These are phyloP conservation scores for Solanum paucissectum DNA, from an alignment of 257 asterid species.

Conservation along the genomic window DNA sequence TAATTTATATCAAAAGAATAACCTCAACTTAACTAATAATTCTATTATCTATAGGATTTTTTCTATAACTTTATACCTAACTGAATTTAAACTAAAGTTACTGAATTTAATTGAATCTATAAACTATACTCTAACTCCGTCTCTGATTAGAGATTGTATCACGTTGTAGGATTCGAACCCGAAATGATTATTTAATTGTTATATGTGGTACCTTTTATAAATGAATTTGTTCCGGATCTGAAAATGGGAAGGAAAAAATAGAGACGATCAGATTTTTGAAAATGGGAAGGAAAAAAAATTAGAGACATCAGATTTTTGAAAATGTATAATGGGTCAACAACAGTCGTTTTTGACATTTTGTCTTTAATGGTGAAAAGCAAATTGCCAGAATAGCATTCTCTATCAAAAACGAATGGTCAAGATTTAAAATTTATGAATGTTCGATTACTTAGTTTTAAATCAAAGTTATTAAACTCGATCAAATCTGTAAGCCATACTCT, in stretches of 20 bases:
- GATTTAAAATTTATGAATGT: neutral
- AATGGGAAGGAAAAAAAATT: neutral
- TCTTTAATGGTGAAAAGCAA: neutral
- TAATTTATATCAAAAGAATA: neutral
- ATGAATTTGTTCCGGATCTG: neutral
- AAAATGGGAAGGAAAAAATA: neutral
- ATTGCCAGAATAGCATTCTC: neutral
- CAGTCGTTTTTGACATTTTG: neutral
- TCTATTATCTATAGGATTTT: too few relatives aligned
- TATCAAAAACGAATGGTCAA: neutral
- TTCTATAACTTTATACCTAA: too few relatives aligned
- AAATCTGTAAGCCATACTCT: too few relatives aligned
- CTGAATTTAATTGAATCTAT: fast-evolving
- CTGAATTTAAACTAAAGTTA: neutral
- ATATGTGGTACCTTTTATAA: neutral
- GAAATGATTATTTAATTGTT: neutral
- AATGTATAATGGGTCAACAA: neutral
- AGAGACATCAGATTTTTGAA: neutral
- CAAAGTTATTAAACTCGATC: too few relatives aligned
- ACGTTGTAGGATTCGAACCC: neutral
- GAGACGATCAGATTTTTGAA: neutral
- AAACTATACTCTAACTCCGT: neutral
- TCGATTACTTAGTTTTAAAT: too few relatives aligned
- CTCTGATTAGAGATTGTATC: neutral
- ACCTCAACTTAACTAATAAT: neutral